These are phyloP conservation scores for Hygrocybe punicea DNA, from an alignment of 768 basidiomycete species.

Conservation along the genomic window DNA sequence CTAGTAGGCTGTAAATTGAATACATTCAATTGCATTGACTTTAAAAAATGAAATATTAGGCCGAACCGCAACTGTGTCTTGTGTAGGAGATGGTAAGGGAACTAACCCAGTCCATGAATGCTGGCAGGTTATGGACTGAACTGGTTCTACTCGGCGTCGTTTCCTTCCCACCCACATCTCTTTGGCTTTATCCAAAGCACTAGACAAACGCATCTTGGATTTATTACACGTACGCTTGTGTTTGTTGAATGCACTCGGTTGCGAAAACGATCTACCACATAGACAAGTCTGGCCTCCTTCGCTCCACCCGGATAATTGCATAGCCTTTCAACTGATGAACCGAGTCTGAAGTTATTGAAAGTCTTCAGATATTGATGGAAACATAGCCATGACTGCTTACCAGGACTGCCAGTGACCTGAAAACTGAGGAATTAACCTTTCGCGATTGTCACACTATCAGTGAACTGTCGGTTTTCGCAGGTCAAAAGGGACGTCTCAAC, in stretches of 20 bases:
- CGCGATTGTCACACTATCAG: not conserved
- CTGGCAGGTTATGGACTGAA: not conserved
- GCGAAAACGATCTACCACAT: slow-evolving; percentile 1
- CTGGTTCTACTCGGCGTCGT: not conserved
- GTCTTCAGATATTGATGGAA: too few relatives aligned
- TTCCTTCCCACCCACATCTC: not conserved
- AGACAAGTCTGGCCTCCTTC: too few relatives aligned
- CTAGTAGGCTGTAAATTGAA: not conserved
- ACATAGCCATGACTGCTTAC: too few relatives aligned
- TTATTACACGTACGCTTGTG: not conserved
- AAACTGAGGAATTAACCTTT: not conserved
- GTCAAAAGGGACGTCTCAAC: too few relatives aligned
- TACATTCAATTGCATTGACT: not conserved
- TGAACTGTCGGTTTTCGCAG: too few relatives aligned
- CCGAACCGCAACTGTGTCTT: not conserved
- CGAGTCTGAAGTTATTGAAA: too few relatives aligned
- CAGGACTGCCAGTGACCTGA: too few relatives aligned
- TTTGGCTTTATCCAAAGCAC: not conserved
- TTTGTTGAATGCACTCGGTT: not conserved
- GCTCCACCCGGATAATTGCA: too few relatives aligned
- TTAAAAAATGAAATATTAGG: not conserved
- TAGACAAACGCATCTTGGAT: not conserved
- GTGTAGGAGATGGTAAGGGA: not conserved
- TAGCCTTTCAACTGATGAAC: too few relatives aligned
- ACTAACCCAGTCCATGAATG: too few relatives aligned